Evolutionary conservation across 805 yeast genomes (phyloP), one percentile per base, ranked within the genome.

Genomic region (Metschnikowia gelsemii): DNA sequence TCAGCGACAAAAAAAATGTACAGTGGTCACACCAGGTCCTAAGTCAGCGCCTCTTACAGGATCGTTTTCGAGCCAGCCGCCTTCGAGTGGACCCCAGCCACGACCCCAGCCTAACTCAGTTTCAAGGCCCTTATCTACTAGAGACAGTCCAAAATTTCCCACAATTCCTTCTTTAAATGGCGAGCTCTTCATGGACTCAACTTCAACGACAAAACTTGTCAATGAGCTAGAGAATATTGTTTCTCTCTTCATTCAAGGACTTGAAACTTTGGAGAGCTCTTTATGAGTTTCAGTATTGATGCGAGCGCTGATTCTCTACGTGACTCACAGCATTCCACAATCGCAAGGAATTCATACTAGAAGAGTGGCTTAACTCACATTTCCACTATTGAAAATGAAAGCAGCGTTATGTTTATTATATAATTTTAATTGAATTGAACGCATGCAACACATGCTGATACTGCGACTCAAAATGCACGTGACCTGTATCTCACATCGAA

Each of bases 141-240:
- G 32, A 20, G 44, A 36, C 17, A 16, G 7, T 8, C 24, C 13
- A 5, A 59, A 55, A 35, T 70, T 70, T 32, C 75, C 75, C 2
- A 40, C 43, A 4, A 61, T 70, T 36, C 73, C 75, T 2, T 46
- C 47, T 14, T 55, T 70, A 28, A 64, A 61, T 38, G 54, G 62
- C 6, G 74, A 67, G 17, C 60, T 65, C 33, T 70, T 70, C 41
- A 37, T 57, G 28, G 75, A 70, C 45, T 46, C 64, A 5, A 61
- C 64, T 2, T 65, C 72, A 6, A 64, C 61, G 42, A 57, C 53
- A 18, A 64, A 63, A 38, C 51, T 70, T 30, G 56, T 63, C 7
- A 53, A 43, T 26, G 75, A 70, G 42, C 52, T 70, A 26, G 75
- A 70, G 32, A 40, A 35, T 11, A 65, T 70, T 66, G 62, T 70